Conservation (phyloP, 2,329 filamentous ascomycete species). For the Fusarium guadeloupense region DNA sequence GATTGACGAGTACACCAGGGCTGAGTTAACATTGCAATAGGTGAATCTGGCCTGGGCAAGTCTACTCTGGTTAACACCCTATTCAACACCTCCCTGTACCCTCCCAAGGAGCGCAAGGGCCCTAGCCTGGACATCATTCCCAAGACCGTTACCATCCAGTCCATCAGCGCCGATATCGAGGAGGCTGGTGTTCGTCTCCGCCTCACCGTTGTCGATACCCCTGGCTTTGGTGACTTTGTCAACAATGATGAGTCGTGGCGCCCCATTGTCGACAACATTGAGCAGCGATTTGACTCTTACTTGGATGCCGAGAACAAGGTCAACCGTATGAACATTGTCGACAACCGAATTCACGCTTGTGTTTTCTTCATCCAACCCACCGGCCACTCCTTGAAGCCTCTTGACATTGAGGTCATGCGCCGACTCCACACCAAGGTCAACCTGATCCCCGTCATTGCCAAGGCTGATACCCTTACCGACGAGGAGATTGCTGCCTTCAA, state of each 20-base stretch:
- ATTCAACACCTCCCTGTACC: conserved; percentile 99
- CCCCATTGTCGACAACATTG: conserved; percentile 99
- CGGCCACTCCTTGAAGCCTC: conserved; percentile 95
- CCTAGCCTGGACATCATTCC: conserved; percentile 97
- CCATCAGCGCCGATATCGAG: conserved; percentile 95
- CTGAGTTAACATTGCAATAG: conserved; percentile 56
- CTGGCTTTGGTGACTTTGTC: conserved; percentile 98
- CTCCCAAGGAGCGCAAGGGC: conserved; percentile 97
- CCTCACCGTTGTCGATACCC: conserved; percentile 96
- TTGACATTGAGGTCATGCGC: conserved; percentile 99
- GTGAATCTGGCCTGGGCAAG: conserved; percentile 99
- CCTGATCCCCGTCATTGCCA: conserved; percentile 98
- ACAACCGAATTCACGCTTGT: conserved; percentile 98
- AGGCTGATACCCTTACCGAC: conserved; percentile 96
- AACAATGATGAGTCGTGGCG: conserved; percentile 99
- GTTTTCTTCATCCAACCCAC: conserved; percentile 99
- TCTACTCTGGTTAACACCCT: conserved; percentile 98
- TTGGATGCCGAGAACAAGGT: conserved; percentile 99
- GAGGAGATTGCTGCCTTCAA: conserved; percentile 97
- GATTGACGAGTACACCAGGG: not conserved
- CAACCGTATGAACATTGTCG: conserved; percentile 99
- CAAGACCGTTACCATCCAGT: conserved; percentile 96
- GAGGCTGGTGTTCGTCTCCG: conserved; percentile 97
- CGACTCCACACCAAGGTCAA: conserved; percentile 99
- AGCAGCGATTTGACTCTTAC: conserved; percentile 98